Evolutionary conservation across 2,329 filamentous ascomycete genomes (phyloP).

Genomic region (Leptodontidium sp.): DNA sequence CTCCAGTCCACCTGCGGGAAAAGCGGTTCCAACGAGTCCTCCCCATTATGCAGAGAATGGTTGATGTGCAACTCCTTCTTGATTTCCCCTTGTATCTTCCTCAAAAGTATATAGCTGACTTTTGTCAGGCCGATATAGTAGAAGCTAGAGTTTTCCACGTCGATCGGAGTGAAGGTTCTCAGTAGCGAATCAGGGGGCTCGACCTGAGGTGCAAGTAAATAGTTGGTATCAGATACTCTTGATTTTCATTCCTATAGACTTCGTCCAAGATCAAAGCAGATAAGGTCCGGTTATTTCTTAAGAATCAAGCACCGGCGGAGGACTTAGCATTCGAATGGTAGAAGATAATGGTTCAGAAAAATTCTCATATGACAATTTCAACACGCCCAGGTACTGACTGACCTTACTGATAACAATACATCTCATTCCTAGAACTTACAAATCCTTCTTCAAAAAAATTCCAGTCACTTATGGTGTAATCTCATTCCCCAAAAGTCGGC

Average conservation of each 20-base stretch:
- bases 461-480: slow-evolving; percentile 25
- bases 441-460: not conserved
- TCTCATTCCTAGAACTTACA: not conserved
- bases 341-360: too few species aligned
- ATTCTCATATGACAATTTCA: not conserved
- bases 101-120: not conserved
- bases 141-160: too few species aligned
- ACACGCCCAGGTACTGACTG: not conserved
- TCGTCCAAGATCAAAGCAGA: too few species aligned
- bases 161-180: too few species aligned
- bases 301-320: too few species aligned
- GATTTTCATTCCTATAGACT: too few species aligned
- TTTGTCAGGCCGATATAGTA: not conserved
- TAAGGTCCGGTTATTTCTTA: too few species aligned
- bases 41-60: not conserved
- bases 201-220: too few species aligned
- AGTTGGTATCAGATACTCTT: too few species aligned
- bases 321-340: too few species aligned
- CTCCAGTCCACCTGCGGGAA: not conserved
- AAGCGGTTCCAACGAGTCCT: not conserved
- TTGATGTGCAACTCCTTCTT: not conserved
- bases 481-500: slow-evolving; percentile 47
- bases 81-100: not conserved
- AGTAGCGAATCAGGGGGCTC: too few species aligned
- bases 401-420: not conserved